Base-by-base conservation (phyloP, 1,284 basidiomycete genomes). In the Schizopora paradoxa region DNA sequence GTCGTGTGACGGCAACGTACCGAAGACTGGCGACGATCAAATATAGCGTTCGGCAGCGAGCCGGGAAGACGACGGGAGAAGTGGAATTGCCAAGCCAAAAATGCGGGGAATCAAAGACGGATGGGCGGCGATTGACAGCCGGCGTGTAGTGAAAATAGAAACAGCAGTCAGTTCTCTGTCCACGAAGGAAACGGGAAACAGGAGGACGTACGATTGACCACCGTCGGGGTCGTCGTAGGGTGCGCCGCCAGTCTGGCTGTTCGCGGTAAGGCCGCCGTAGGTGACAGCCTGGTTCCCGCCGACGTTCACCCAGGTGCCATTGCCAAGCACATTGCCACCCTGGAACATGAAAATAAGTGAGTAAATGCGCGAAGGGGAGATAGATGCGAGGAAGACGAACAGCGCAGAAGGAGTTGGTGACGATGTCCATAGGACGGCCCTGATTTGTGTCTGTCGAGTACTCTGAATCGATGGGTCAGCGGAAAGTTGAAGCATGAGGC, bases 321-420 rank as follows among this genome's bases (percentile, higher is more conserved):
- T 82, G 3, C 74, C 76, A 40, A 87, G 66, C 16, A 79, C 79
- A 50, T 66, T 73, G 3, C 84, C 83, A 4, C 79, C 81, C 72
- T 79, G n/a, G n/a, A n/a, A n/a, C n/a, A n/a, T n/a, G n/a, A n/a
- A 44, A 43, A 44, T 22, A 23, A 41, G 5, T 25, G n/a, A 14
- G n/a, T 27, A 8, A 16, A 18, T n/a, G 16, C 41, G 45, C 28
- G 14, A 22, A 25, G 47, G 22, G 14, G 16, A 37, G 36, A 43
- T 33, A 32, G 29, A 28, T 31, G 2, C 37, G 45, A 16, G 47
- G 45, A 31, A 31, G 6, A 61, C 69, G 47, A 58, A 74, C 77
- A 2, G 83, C 82, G 59, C 83, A 87, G 63, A 86, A 87, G 2
- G 76, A 65, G 61, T 87, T 85, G 3, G 82, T 83, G 25, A 73